Evolutionary conservation across 2,329 filamentous ascomycete species (phyloP), one percentile per base, ranked within the genome.

Genomic region (Lachnellula hyalina): DNA sequence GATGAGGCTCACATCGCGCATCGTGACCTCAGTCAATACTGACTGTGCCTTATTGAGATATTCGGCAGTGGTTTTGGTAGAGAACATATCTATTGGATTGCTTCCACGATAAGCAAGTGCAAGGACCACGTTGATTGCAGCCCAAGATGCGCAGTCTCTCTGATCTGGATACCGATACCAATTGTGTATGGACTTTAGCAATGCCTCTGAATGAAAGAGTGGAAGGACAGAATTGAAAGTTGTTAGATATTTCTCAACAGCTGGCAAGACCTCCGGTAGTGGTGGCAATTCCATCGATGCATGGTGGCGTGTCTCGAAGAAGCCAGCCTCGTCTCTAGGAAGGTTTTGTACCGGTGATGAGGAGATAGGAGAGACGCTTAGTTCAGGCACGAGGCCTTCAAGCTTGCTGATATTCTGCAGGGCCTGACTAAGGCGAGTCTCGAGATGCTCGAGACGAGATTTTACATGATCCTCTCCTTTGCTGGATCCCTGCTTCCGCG

Each of bases 121-220:
- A 14, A 69, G 54, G 14, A 68, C 65, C 28, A 68, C 60, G 52
- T 69, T 66, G 23, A 69, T 68, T 19, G 66, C 65, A 49, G 65
- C 65, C 66, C 65, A 69, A 49, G 53, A 60, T 50, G 62, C 59
- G 41, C 57, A 61, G 48, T 67, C 58, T 55, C 62, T 63, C 51
- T 59, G 61, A 55, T 25, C 23, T 23, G 49, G 52, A 53, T 51
- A 17, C 46, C 53, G 23, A 54, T 64, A 65, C 52, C 53, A 64
- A 44, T 63, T 47, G 51, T 63, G 56, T 40, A 65, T 53, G 34
- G 57, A 42, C 19, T 50, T 56, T 42, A 64, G 56, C 40, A 65
- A 57, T 49, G 58, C 57, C 54, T 54, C 58, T 17, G 55, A 54
- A 57, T 65, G 62, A 44, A 65, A 65, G 34, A 65, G 57, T 40